These are phyloP conservation scores for Stemphylium vesicarium DNA, from an alignment of 2,329 filamentous ascomycete genomes.

Conservation along the genomic window DNA sequence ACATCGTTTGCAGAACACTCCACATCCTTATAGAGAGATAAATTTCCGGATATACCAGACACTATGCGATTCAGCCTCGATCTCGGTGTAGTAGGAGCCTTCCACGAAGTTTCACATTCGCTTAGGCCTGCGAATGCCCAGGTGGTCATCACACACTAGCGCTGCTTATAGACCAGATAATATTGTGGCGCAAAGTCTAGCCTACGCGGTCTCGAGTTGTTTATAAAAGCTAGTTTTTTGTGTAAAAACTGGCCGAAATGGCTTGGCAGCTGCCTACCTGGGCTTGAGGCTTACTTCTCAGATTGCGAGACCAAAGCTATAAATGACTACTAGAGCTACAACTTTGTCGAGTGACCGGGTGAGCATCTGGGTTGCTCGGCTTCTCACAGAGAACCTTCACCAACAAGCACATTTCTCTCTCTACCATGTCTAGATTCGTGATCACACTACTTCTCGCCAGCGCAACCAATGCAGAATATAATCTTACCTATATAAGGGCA, in stretches of 20 bases:
- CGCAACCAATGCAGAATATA: conserved; percentile 2
- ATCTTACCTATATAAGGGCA: conserved; percentile 5
- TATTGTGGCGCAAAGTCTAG: neutral
- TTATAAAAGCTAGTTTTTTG: neutral
- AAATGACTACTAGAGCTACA: neutral
- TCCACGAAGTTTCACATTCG: no score
- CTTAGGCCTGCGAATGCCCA: no score
- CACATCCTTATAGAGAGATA: neutral
- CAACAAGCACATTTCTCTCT: neutral
- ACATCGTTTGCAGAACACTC: neutral
- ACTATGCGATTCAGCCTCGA: no score
- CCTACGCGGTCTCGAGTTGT: neutral
- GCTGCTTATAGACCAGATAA: no score
- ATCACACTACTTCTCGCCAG: neutral
- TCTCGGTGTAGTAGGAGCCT: no score
- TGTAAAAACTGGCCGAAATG: neutral
- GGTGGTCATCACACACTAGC: no score
- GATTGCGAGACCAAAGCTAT: neutral
- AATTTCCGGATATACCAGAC: no score
- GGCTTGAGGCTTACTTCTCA: neutral
- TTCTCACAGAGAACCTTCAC: neutral
- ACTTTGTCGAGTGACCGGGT: neutral
- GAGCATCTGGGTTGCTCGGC: no score
- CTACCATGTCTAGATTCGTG: neutral
- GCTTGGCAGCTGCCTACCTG: conserved; percentile 3